A percentile compares a stretch with the other conserved stretches of the same genome.
Conservation (phyloP, 495 filamentous ascomycete species). For the Thozetella sp. region DNA sequence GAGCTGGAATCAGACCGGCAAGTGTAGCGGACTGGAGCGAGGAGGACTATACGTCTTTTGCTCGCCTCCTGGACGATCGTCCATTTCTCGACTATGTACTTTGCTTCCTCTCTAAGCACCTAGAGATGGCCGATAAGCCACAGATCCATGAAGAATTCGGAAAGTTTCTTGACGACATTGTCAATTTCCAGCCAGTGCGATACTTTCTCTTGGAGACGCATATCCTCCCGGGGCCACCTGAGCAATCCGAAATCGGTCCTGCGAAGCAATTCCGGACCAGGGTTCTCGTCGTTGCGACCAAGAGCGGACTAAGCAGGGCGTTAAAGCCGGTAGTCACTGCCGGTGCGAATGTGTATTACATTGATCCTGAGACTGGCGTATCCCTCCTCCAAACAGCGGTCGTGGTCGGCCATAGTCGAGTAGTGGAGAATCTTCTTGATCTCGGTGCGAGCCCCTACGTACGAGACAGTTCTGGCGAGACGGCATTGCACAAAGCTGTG, state of each 20-base stretch:
- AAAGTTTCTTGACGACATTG: neutral
- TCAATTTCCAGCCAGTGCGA: neutral
- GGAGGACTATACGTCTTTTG: neutral
- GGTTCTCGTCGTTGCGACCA: neutral
- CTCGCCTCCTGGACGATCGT: neutral
- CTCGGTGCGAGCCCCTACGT: neutral
- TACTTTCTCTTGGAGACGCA: neutral
- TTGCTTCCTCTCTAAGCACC: neutral
- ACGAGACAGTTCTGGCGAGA: neutral
- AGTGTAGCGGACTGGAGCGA: neutral
- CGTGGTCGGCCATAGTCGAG: neutral
- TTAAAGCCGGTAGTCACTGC: neutral
- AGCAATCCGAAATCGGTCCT: neutral
- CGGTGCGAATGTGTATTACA: neutral
- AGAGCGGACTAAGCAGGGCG: neutral
- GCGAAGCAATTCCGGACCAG: neutral
- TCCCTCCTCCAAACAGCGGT: neutral
- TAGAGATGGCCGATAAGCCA: neutral
- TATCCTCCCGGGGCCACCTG: neutral
- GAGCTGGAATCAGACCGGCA: neutral
- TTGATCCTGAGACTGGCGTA: neutral
- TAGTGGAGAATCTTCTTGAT: neutral
- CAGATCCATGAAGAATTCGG: neutral
- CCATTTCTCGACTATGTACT: neutral
- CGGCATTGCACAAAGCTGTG: neutral